These are phyloP conservation scores for Clonostachys sp. DNA, from an alignment of 2,329 filamentous ascomycete genomes.

Conservation along the genomic window DNA sequence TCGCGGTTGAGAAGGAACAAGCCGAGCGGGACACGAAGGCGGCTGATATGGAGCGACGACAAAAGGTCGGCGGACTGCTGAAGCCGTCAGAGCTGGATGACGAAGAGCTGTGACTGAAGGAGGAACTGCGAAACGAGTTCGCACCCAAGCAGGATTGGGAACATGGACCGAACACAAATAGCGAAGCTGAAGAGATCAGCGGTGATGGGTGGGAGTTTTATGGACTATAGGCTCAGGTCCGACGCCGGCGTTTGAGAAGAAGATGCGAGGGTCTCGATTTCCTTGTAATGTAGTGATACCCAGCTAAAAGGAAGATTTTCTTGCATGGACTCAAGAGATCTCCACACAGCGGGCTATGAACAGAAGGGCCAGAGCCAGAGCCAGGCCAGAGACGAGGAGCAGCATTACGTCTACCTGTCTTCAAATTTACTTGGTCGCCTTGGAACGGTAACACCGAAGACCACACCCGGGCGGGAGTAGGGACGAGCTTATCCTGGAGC, in stretches of 20 bases:
- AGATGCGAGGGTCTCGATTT: not conserved
- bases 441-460: too few species aligned
- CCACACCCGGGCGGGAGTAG: too few species aligned
- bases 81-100: conserved; percentile 97
- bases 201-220: conserved; percentile 64
- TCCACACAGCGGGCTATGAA: not conserved
- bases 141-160: conserved; percentile 25
- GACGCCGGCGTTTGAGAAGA: not conserved
- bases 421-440: too few species aligned
- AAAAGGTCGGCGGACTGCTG: conserved; percentile 91
- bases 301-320: not conserved
- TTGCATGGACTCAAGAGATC: not conserved
- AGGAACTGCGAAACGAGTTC: conserved; percentile 62
- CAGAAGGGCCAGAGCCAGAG: not conserved
- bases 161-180: conserved; percentile 1
- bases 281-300: conserved; percentile 5
- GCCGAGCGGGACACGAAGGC: conserved; percentile 80
- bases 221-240: conserved; percentile 30
- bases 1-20: conserved; percentile 90
- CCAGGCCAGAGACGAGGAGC: too few species aligned
- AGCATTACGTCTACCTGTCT: too few species aligned
- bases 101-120: conserved; percentile 80
- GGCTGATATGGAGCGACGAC: conserved; percentile 83
- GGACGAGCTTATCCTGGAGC: too few species aligned
- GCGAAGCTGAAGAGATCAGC: conserved; percentile 12